Base-by-base conservation (phyloP, 805 yeast species). In the Barnettozyma populi region DNA sequence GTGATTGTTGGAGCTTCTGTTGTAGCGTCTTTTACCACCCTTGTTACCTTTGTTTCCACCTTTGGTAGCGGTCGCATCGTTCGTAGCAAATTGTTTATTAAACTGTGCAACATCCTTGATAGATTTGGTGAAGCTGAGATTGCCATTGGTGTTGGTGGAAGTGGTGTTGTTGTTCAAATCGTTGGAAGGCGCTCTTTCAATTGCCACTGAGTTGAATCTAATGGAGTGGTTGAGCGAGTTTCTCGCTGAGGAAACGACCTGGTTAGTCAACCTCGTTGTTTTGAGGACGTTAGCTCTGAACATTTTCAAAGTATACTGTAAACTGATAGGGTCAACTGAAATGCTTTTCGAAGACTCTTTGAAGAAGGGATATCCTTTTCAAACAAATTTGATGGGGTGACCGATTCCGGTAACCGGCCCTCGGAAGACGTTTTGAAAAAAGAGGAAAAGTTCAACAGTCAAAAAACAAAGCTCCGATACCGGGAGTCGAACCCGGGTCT, bases 401-500 rank as follows among this genome's bases (percentile, higher is more conserved):
- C n/a, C 16, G 16, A 29, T 16, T 29, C 13, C 32, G 16, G 32
- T 4, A 11, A 3, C 6, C 6, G 4, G 13, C 32, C 32, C 32
- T 29, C 32, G 32, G n/a, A 29, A 29, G 13, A 13, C 9, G 7
- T 11, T 8, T 13, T 5, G 9, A 11, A 35, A 18, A 35, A 14
- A 18, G 18, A 35, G 14, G 18, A 39, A 39, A 23, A 23, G 25
- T n/a, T n/a, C n/a, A 23, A 23, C 5, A 23, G 25, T 8, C 5
- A 23, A 4, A 25, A 25, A 20, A 27, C 9, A 5, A n/a, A n/a
- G n/a, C 76, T 80, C 86, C 86, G 85, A 79, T 80, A 74, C 87
- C 84, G 86, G 86, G 86, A 80, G 85, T 81, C 85, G 86, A 82
- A 81, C 86, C 86, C 86, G 84, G 82, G 80, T 74, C 70, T 80